A percentile compares a stretch with the other conserved stretches of the same genome.
Conservation (phyloP, 371 early-diverging fungal genomes). For the Rhizopus stolonifer region DNA sequence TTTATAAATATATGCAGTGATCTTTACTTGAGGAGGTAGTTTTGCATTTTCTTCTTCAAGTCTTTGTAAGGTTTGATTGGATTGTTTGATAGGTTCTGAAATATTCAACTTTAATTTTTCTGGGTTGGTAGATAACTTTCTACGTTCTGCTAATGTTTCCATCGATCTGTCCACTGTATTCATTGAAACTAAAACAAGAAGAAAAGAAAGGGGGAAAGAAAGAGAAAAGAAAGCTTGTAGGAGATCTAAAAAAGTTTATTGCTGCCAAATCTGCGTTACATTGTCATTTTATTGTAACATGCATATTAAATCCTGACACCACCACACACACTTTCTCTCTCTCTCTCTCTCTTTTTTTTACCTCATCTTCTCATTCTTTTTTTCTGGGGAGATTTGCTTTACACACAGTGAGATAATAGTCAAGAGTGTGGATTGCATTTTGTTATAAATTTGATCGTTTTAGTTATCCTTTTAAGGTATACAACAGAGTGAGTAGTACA, state of each 20-base stretch:
- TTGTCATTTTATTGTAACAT: background rate
- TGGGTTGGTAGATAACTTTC: slow-evolving; percentile 17
- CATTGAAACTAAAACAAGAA: background rate
- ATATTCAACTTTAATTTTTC: slow-evolving; percentile 19
- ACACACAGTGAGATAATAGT: no score
- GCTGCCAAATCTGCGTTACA: slow-evolving; percentile 2
- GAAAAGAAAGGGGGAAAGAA: slow-evolving; percentile 13
- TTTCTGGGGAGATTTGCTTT: no score
- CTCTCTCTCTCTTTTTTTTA: background rate
- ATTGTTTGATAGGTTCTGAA: background rate
- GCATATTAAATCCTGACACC: no score
- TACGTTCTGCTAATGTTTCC: slow-evolving; percentile 20
- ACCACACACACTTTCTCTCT: no score
- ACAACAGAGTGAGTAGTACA: background rate
- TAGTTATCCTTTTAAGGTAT: slow-evolving; percentile 1
- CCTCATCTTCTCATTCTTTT: no score
- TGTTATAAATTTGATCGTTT: background rate
- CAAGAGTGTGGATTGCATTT: background rate
- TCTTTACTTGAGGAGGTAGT: slow-evolving; percentile 45
- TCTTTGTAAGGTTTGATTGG: slow-evolving; percentile 26
- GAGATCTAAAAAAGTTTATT: background rate
- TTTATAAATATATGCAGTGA: background rate
- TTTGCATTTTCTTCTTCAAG: slow-evolving; percentile 45
- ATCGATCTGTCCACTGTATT: no score
- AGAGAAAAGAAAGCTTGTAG: slow-evolving; percentile 3